These are phyloP conservation scores for Fomitopsis betulina DNA, from an alignment of 1,284 basidiomycete genomes.

Conservation along the genomic window DNA sequence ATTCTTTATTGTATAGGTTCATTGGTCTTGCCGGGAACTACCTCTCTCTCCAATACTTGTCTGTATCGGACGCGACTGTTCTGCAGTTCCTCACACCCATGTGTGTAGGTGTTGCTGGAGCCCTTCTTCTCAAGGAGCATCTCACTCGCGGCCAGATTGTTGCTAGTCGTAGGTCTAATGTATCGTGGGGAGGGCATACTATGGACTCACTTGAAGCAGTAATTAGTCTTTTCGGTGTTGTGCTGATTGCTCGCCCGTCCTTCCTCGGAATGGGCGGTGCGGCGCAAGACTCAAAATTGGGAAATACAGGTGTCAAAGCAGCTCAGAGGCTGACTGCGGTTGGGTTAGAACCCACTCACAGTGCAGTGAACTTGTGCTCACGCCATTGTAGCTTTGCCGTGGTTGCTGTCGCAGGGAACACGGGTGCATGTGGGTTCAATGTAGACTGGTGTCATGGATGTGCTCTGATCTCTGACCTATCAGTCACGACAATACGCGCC, in stretches of 20 bases:
- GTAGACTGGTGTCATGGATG: no score
- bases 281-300: not conserved
- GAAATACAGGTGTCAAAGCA: constrained; percentile 24
- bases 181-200: not conserved
- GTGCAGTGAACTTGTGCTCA: not conserved
- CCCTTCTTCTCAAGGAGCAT: constrained; percentile 62
- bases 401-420: constrained; percentile 57
- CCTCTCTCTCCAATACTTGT: constrained; percentile 53
- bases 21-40: constrained; percentile 65
- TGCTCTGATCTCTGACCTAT: not conserved
- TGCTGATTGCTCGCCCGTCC: constrained; percentile 43
- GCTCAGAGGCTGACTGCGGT: constrained; percentile 33
- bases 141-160: constrained; percentile 55
- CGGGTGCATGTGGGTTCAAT: constrained; percentile 49
- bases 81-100: constrained; percentile 74
- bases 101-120: constrained; percentile 61
- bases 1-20: constrained; percentile 34
- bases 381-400: constrained; percentile 40
- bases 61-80: constrained; percentile 73
- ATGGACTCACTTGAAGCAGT: constrained; percentile 17
- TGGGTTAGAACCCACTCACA: constrained; percentile 19
- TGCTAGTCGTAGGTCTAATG: constrained; percentile 49
- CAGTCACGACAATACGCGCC: constrained; percentile 63
- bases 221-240: constrained; percentile 44
- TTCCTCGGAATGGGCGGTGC: constrained; percentile 17